Evolutionary conservation across 2,329 filamentous ascomycete genomes (phyloP).

Genomic region (Curvularia hawaiiensis): DNA sequence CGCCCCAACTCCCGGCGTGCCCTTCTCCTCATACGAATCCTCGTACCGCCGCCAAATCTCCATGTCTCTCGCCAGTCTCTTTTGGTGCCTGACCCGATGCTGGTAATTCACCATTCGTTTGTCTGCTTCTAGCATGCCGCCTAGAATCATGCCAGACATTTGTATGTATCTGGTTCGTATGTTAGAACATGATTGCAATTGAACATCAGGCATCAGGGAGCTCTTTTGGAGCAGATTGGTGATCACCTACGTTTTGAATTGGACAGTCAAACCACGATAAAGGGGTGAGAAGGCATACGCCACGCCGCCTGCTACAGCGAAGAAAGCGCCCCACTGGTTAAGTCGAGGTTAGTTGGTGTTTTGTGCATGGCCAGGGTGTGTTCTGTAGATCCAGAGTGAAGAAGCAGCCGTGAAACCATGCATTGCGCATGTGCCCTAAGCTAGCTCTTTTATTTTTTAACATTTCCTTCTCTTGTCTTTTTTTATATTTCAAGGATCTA

Average conservation of each 20-base stretch:
- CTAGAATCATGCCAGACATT: constrained; percentile 85
- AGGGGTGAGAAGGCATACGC: constrained; percentile 71
- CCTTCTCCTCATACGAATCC: constrained; percentile 58
- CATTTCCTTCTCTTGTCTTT: neutral
- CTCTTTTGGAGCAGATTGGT: neutral
- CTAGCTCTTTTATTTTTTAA: neutral
- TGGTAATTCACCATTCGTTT: constrained; percentile 70
- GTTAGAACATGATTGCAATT: constrained; percentile 1
- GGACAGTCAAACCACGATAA: constrained; percentile 62
- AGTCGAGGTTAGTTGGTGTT: neutral
- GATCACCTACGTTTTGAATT: constrained; percentile 43
- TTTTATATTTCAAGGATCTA: neutral
- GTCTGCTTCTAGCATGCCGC: constrained; percentile 78
- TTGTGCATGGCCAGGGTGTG: neutral
- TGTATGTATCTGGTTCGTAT: constrained; percentile 69
- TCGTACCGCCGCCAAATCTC: constrained; percentile 73
- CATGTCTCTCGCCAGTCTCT: constrained; percentile 66
- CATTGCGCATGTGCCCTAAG: neutral
- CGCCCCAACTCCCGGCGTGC: constrained; percentile 45
- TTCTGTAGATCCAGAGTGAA: neutral
- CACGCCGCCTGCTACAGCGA: constrained; percentile 64
- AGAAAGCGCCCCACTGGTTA: constrained; percentile 68
- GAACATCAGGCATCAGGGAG: too few relatives aligned
- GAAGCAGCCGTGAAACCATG: neutral
- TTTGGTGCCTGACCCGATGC: constrained; percentile 66